Evolutionary conservation across 1,284 basidiomycete genomes (phyloP).

Genomic region (Ceratobasidium sp.): DNA sequence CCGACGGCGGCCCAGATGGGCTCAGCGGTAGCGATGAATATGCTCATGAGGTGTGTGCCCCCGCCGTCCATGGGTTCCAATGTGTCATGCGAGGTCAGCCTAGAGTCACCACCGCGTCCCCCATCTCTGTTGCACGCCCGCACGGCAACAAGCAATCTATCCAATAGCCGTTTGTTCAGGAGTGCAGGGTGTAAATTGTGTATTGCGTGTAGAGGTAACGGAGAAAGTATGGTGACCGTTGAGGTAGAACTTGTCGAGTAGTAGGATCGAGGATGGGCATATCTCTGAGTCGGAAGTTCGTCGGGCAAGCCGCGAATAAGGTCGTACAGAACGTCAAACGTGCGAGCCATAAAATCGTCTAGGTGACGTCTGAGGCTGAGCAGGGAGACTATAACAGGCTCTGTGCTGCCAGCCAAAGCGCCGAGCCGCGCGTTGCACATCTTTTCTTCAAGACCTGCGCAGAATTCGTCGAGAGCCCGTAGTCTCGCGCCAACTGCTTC

Average conservation of each 20-base stretch:
- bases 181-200: constrained; percentile 22
- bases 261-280: constrained; percentile 26
- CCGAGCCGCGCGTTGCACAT: constrained; percentile 65
- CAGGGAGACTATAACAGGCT: constrained; percentile 65
- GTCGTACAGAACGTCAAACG: constrained; percentile 60
- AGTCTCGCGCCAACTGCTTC: constrained; percentile 72
- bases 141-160: constrained; percentile 26
- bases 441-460: constrained; percentile 67
- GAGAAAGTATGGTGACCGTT: constrained; percentile 13
- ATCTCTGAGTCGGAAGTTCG: constrained; percentile 13
- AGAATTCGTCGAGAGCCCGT: constrained; percentile 68
- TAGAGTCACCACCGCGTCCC: background rate
- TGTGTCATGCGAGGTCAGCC: background rate
- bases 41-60: constrained; percentile 61
- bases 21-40: constrained; percentile 69
- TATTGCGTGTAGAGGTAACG: constrained; percentile 8
- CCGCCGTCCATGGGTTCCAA: constrained; percentile 52
- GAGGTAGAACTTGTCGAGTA: constrained; percentile 1
- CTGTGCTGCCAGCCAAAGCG: constrained; percentile 40
- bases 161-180: constrained; percentile 23
- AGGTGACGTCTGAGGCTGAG: constrained; percentile 67
- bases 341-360: constrained; percentile 60
- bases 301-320: constrained; percentile 32
- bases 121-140: constrained; percentile 24
- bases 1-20: constrained; percentile 77